Evolutionary conservation across 2,329 filamentous ascomycete genomes (phyloP), one percentile per base, ranked within the genome.

Genomic region (Monosporascus sp.): DNA sequence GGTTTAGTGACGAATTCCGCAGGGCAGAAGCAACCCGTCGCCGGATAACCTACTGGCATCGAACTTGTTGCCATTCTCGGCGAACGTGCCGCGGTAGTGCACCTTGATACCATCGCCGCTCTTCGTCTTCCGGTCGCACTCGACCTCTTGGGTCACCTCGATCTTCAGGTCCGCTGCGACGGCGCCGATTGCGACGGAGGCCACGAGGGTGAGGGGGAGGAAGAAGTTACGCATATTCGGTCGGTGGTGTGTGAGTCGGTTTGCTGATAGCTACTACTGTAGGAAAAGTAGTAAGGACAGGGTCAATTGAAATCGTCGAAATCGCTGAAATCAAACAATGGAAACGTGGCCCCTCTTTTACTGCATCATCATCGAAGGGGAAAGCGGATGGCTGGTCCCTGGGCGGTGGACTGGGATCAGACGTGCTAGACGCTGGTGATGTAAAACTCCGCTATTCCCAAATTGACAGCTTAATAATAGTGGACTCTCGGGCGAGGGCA

Each of bases 81-180:
- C 80, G 35, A 97, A 82, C 1, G 88, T 94, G 63, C 93, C 93
- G 52, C 82, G 82, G 78, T 97, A 97, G 77, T 97, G 91, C 65
- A 97, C 91, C 52, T 85, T 78, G 67, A 97, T 85, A 59, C 78
- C 84, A 75, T 97, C 92, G 61, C 91, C 91, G 57, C 80, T 82
- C 66, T 81, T 66, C 17, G 84, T 88, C 76, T 89, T 92, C 72
- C 91, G 86, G 49, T 84, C 83, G 78, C 92, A 97, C 62, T 90
- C 83, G 59, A 89, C 87, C 26, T 82, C 76, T 55, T 84, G 78
- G 50, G 85, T 88, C 61, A 89, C 84, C 60, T 96, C 85, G 69
- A 96, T 89, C 72, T 88, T 82, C 62, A 96, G 82, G n/a, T 72
- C 73, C 55, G 72, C 68, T 49, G 82, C 78, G 58, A 83, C 73